Conservation (phyloP, 176 grass and related monocot species). For the Chloris gayana region DNA sequence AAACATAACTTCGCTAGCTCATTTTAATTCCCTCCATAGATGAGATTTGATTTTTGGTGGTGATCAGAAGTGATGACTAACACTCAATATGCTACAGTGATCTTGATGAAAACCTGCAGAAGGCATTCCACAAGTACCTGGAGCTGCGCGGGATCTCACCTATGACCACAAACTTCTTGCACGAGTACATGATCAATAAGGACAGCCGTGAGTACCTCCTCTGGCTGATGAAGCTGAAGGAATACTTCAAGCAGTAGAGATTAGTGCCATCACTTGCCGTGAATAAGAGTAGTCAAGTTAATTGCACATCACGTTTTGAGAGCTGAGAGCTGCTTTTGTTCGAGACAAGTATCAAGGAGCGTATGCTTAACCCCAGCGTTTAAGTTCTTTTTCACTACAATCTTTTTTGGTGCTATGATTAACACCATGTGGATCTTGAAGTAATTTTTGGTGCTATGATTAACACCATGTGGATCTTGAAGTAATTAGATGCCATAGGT, state of each 20-base stretch:
- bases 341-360: neutral
- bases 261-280: neutral
- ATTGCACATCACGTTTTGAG: conserved; percentile 20
- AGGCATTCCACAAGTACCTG: conserved; percentile 92
- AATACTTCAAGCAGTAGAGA: conserved; percentile 61
- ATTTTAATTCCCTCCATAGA: neutral
- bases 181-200: conserved; percentile 98
- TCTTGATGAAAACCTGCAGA: conserved; percentile 94
- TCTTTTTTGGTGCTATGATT: conserved; percentile 10
- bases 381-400: neutral
- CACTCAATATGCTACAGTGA: conserved; percentile 53
- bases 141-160: conserved; percentile 81
- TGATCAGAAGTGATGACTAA: neutral
- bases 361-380: neutral
- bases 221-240: conserved; percentile 89
- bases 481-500: neutral
- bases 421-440: neutral
- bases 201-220: conserved; percentile 88
- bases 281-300: conserved; percentile 21
- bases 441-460: conserved; percentile 12
- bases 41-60: neutral
- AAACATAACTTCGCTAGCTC: neutral
- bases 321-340: neutral
- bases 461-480: neutral
- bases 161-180: conserved; percentile 87